Evolutionary conservation across 331 rosid genomes (phyloP), one percentile per base, ranked within the genome.

Genomic region (Telfairia occidentalis): DNA sequence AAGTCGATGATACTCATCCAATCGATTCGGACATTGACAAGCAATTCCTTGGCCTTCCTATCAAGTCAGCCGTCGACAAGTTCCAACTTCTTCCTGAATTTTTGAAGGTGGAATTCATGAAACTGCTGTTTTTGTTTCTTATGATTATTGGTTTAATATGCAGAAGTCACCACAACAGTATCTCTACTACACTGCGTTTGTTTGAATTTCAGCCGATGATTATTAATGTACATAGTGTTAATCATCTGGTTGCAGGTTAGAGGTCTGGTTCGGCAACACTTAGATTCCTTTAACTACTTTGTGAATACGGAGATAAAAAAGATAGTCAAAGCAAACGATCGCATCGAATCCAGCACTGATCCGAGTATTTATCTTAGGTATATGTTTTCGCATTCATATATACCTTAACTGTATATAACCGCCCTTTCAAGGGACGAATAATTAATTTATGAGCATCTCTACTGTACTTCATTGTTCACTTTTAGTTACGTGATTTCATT

Each of bases 231-330:
- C 30, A 7, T n/a, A 16, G 29, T 67, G 48, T 42, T 55, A 45
- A 78, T 11, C 70, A 43, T 54, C 4, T 43, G 69, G 77, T 77
- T 77, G 54, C 67, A 91, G 98, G 81, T 87, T 64, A 88, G 98
- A 71, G 98, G 98, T 76, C 73, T 94, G 81, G 98, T 94, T 78
- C 89, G 89, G 80, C 98, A 91, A 54, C 98, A 91, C 76, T 87
- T 94, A 87, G 97, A 91, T 82, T 94, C 98, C 9, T 91, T 86
- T 81, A 91, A 94, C 63, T 94, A 91, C 76, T 94, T 94, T 76
- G 92, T 90, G 21, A 82, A 70, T 48, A 87, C 85, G 0, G 97
- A 79, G 24, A 90, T 94, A 26, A 90, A 87, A 78, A 94, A 90
- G 82, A 94, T 91, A 1, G 89, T 94, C 7, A 85, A 88, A 5